Conservation (phyloP, 148 eudicot genomes). For the Vaccinium vitisidaea region DNA sequence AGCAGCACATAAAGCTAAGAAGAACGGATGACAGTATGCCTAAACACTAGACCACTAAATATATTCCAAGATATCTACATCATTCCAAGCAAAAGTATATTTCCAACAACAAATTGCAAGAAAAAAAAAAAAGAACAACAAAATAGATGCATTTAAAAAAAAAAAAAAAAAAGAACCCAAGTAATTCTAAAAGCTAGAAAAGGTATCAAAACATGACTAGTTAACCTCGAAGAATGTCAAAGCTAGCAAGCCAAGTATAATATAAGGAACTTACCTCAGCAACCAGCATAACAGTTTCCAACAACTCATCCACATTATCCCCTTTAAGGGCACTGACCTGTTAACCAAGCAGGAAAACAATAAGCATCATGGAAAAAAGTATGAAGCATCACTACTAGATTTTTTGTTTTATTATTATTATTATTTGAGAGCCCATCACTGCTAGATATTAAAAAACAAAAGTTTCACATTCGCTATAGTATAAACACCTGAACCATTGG, state of each 20-base stretch:
- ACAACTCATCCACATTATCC: conserved; percentile 76
- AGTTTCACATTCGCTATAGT: neutral
- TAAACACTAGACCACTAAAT: neutral
- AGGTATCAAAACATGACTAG: neutral
- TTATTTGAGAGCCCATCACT: neutral
- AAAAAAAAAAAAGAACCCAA: neutral
- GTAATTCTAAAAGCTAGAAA: conserved; percentile 2
- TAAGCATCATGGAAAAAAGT: conserved; percentile 4
- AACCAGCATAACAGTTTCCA: conserved; percentile 94
- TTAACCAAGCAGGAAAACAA: conserved; percentile 14
- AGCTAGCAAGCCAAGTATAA: conserved; percentile 3
- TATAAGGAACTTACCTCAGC: conserved; percentile 67
- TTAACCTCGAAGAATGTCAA: conserved; percentile 8
- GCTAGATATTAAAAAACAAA: neutral
- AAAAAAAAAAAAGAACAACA: neutral
- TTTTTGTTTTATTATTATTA: too few relatives aligned
- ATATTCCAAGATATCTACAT: conserved; percentile 5
- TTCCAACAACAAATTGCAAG: neutral
- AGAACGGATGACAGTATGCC: neutral
- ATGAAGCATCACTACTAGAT: neutral
- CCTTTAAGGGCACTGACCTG: conserved; percentile 99
- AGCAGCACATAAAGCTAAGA: neutral
- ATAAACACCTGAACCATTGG: conserved; percentile 82
- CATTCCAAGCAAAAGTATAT: neutral
- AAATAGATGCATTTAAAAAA: neutral